These are phyloP conservation scores for Chrysanthemum lavandulifolium DNA, from an alignment of 129 eudicot genomes.

Conservation along the genomic window DNA sequence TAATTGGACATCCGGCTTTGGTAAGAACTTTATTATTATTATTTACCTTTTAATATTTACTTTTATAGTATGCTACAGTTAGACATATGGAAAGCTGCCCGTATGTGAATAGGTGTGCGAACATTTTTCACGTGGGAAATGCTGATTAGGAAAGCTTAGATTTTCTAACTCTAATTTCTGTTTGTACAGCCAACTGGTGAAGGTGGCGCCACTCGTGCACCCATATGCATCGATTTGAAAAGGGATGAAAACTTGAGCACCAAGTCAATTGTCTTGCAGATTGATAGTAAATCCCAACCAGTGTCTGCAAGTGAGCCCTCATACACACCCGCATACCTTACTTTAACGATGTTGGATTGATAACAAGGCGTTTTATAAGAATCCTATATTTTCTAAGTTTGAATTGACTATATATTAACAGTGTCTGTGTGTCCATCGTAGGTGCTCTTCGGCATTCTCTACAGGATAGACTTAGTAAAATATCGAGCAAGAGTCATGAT, in stretches of 20 bases:
- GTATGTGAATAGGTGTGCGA: neutral
- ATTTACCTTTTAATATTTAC: slow-evolving; percentile 8
- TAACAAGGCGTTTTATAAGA: slow-evolving; percentile 6
- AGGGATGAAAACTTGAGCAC: slow-evolving; percentile 86
- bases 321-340: slow-evolving; percentile 18
- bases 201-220: slow-evolving; percentile 99
- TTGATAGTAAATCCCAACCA: slow-evolving; percentile 87
- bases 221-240: slow-evolving; percentile 73
- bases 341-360: slow-evolving; percentile 14
- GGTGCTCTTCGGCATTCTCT: slow-evolving; percentile 97
- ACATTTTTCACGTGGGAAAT: too few relatives aligned
- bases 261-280: slow-evolving; percentile 82
- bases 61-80: neutral
- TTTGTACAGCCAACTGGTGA: slow-evolving; percentile 92
- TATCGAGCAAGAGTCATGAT: slow-evolving; percentile 80
- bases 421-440: slow-evolving; percentile 27
- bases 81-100: slow-evolving; percentile 9
- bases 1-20: slow-evolving; percentile 96
- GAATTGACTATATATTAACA: slow-evolving; percentile 22
- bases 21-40: slow-evolving; percentile 38
- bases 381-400: neutral
- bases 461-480: slow-evolving; percentile 90
- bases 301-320: slow-evolving; percentile 94
- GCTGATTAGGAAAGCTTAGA: neutral
- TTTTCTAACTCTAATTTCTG: slow-evolving; percentile 14